Evolutionary conservation across 805 yeast genomes (phyloP), one percentile per base, ranked within the genome.

Genomic region (Kazachstania psychrophila): DNA sequence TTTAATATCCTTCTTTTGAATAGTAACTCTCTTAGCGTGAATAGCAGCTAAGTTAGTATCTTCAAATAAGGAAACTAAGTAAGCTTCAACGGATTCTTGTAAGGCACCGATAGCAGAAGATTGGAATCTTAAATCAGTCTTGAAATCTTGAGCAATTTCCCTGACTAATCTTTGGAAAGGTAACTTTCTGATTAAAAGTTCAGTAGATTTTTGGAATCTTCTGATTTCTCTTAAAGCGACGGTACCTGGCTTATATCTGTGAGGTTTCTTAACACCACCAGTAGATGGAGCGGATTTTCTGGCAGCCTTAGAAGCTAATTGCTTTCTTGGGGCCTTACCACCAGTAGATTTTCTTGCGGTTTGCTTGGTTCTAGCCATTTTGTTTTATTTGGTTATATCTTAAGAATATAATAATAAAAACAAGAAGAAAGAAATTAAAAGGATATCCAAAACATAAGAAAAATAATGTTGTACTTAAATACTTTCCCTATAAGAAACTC

Each of bases 1-100:
- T 64, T 88, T 95, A 65, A 89, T 85, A 68, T 89, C 98, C 72
- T 88, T 88, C 85, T 87, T 89, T 76, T 86, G 95, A 61, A 89
- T 86, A 49, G 98, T 89, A 54, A 89, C 97, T 72, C 98, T 82
- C 79, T 92, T 89, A 59, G 97, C 98, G 69, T 89, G 98, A 53
- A 87, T 85, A 49, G 97, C 96, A 72, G 96, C 92, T 72, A 89
- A 76, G 74, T 88, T 89, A 50, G 97, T 92, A 68, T 92, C 97
- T 73, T 89, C 97, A 54, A 89, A 92, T 59, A 89, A 69, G 43
- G 95, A 85, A 38, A 89, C 96, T 56, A 92, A 73, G 76, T 87
- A 92, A 59, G 96, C 96, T 74, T 89, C 98, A 46, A 89, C 95
- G 46, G 97, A 88, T 71, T 92, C 98, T 68, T 89, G 98, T 56